Conservation (phyloP, 2,329 filamentous ascomycete genomes). For the Cryphonectria nitschkei region DNA sequence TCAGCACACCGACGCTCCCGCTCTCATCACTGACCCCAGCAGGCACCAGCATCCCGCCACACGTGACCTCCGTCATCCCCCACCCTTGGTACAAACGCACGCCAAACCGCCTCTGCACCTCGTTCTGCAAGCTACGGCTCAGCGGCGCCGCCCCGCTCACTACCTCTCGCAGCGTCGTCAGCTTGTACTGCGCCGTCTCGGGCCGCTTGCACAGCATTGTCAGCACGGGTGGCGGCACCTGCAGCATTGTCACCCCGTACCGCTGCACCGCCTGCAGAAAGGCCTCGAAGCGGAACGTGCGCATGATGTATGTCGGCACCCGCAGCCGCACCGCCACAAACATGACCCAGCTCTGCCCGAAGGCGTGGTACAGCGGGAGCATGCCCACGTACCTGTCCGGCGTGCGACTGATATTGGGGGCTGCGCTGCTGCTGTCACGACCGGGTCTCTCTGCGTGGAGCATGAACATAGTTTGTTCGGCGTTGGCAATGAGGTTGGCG, state of each 20-base stretch:
- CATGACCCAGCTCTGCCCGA: conserved; percentile 57
- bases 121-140: conserved; percentile 45
- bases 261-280: conserved; percentile 55
- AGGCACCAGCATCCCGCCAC: conserved; percentile 47
- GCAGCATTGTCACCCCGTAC: conserved; percentile 57
- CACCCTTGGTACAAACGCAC: conserved; percentile 55
- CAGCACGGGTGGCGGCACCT: conserved; percentile 61
- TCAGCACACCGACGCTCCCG: conserved; percentile 55
- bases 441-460: conserved; percentile 44
- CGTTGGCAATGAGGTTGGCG: conserved; percentile 52
- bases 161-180: conserved; percentile 52
- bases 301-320: conserved; percentile 59
- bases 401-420: conserved; percentile 39
- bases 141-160: conserved; percentile 59
- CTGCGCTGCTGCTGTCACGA: conserved; percentile 23
- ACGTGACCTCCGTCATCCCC: conserved; percentile 63
- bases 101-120: conserved; percentile 48
- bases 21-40: conserved; percentile 43
- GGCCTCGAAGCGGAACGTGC: conserved; percentile 56
- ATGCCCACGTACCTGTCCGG: conserved; percentile 60
- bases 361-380: conserved; percentile 68
- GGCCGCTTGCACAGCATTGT: conserved; percentile 64
- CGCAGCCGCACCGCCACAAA: conserved; percentile 41
- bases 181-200: conserved; percentile 54
- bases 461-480: conserved; percentile 51